Percentiles rank a stretch among this genome's conserved stretches.
These are phyloP conservation scores for Flaveria ramosissima DNA, from an alignment of 129 eudicot genomes.

Conservation along the genomic window DNA sequence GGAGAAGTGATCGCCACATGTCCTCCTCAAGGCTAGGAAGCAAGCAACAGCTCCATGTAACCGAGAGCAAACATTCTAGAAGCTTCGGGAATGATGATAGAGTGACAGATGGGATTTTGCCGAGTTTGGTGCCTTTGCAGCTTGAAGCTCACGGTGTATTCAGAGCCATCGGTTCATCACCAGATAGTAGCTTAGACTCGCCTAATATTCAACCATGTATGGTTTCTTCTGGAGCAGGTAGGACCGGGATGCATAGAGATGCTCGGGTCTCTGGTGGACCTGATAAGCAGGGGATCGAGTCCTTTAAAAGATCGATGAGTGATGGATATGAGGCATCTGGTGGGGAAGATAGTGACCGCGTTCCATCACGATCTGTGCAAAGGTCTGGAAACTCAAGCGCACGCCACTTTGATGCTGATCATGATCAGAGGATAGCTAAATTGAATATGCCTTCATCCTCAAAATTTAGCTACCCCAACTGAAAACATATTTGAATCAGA, in stretches of 20 bases:
- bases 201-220: conserved; percentile 74
- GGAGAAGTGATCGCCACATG: conserved; percentile 59
- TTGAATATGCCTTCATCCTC: conserved; percentile 33
- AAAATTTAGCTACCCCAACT: conserved; percentile 33
- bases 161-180: conserved; percentile 65
- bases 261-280: conserved; percentile 26
- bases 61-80: conserved; percentile 40
- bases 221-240: conserved; percentile 60
- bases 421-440: conserved; percentile 39
- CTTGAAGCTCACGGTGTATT: conserved; percentile 58
- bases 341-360: conserved; percentile 96
- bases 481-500: conserved; percentile 25
- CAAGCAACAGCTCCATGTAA: conserved; percentile 48
- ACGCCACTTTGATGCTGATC: conserved; percentile 56
- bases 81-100: conserved; percentile 24
- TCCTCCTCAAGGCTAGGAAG: conserved; percentile 47
- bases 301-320: conserved; percentile 74
- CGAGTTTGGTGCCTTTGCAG: conserved; percentile 62
- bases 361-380: conserved; percentile 54
- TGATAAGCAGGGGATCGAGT: conserved; percentile 38
- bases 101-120: conserved; percentile 25
- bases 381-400: conserved; percentile 60
- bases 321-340: conserved; percentile 98
- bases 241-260: conserved; percentile 45
- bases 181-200: conserved; percentile 87